Base-by-base conservation (phyloP, 805 yeast species). In the Wickerhamiella shivajii region DNA sequence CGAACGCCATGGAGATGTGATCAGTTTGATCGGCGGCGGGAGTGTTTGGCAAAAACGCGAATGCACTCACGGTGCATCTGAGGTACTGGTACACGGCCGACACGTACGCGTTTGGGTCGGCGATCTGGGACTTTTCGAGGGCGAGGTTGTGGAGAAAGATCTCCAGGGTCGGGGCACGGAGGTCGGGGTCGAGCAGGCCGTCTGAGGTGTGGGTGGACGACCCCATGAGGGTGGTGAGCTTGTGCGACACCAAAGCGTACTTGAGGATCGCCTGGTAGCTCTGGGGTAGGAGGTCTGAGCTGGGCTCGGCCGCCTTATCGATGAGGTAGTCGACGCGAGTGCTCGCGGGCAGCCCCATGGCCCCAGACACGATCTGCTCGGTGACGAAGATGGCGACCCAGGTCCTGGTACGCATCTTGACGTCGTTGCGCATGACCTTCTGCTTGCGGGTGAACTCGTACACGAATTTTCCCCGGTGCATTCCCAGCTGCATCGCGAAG, bases 371-470 rank as follows among this genome's bases (percentile, higher is more conserved):
- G 49, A 83, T 77, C 45, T 84, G 92, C 50, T 84, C 95, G 29
- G 81, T 66, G 49, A 84, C 77, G 53, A 78, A 85, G 3, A 80
- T 77, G 2, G 87, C 84, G 18, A 83, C 59, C 96, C 96, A 85
- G 1, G 93, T 71, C 44, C 94, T 63, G 1, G 95, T 83, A 53
- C 96, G 67, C 96, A 95, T 85, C 49, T 74, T 75, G 45, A 81
- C 95, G 4, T 94, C 87, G 55, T 85, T 83, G 0, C 87, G 87
- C 55, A 84, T 63, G 16, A 80, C 69, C 4, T 78, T 90, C 51
- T 85, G 96, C 19, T 87, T 79, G 48, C 96, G 65, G 5, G 92
- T 76, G 45, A 85, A 85, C 49, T 85, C 96, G 41, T 77, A 72
- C 43, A 85, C 81, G 52, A 85, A 85, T 51, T 78, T 79, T 17